Percentiles rank a stretch among this genome's conserved stretches.
These are phyloP conservation scores for Polyporus tsugae DNA, from an alignment of 1,284 basidiomycete genomes.

Conservation along the genomic window DNA sequence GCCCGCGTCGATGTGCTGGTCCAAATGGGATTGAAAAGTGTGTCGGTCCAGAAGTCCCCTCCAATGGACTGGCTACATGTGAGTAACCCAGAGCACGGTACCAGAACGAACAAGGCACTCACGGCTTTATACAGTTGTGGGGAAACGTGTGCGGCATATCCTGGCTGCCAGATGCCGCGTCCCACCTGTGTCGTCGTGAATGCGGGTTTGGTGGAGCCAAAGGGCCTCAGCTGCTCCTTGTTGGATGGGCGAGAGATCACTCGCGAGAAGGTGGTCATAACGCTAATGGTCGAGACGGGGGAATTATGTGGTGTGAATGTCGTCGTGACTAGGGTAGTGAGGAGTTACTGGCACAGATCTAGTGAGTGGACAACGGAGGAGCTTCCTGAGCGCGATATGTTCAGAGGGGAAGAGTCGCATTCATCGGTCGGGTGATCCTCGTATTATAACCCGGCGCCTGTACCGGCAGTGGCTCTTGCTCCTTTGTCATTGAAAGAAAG, in stretches of 20 bases:
- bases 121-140: background rate
- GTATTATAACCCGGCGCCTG: constrained; percentile 8
- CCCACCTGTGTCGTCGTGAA: background rate
- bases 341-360: background rate
- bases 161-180: background rate
- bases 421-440: background rate
- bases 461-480: constrained; percentile 15
- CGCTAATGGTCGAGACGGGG: background rate
- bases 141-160: background rate
- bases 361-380: no score
- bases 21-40: constrained; percentile 9
- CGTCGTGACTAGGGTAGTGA: background rate
- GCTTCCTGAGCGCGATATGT: constrained; percentile 16
- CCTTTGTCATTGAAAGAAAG: constrained; percentile 18
- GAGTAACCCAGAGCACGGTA: background rate
- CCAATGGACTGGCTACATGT: background rate
- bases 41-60: constrained; percentile 5
- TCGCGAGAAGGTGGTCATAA: constrained; percentile 26
- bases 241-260: constrained; percentile 25
- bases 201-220: constrained; percentile 5
- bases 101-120: background rate
- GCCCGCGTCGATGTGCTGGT: no score
- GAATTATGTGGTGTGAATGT: background rate
- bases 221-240: background rate
- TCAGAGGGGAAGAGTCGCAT: constrained; percentile 14